Evolutionary conservation across 306 rosid genomes (phyloP), one percentile per base, ranked within the genome.

Genomic region (Abrus precatorius): DNA sequence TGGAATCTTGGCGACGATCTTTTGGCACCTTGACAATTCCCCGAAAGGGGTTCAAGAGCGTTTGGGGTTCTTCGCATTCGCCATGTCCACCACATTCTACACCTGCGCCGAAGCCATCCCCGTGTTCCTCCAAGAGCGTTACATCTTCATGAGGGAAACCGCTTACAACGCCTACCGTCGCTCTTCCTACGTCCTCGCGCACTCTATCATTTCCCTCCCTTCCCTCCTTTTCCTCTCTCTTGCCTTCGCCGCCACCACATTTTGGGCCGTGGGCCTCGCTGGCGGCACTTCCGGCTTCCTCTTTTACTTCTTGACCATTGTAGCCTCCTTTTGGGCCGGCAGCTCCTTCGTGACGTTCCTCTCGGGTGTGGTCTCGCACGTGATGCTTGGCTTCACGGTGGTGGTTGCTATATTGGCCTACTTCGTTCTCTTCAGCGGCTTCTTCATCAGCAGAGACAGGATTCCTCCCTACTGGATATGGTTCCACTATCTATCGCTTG

Each of bases 131-230:
- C 99, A 95, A 83, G 99, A 95, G 68, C 93, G 99, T 9, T 93
- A 93, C 85, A 95, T 95, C n/a, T 95, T 95, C 91, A 95, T 95
- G 97, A 89, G 99, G 29, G 99, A 95, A 72, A 95, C 99, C 0
- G 95, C 97, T 2, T 87, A 90, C 89, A 92, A 95, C 32, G 97
- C 99, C 1, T 95, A 95, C 80, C 97, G 99, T 5, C 87, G 99
- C 1, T 95, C 97, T 7, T 93, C 97, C 13, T 95, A 95, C 60
- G 97, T 95, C 5, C 86, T 93, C 0, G 87, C 97, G 0, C 97
- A 91, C 43, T 84, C 95, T 0, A n/a, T 95, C 44, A 86, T 93
- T 69, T 84, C 97, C 2, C 67, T 95, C 27, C 99, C 99, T 0
- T 76, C 97, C 1, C 43, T 95, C 1, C 10, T 86, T 2, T 47